These are phyloP conservation scores for Bathelium albidoporum DNA, from an alignment of 495 filamentous ascomycete genomes.

Conservation along the genomic window DNA sequence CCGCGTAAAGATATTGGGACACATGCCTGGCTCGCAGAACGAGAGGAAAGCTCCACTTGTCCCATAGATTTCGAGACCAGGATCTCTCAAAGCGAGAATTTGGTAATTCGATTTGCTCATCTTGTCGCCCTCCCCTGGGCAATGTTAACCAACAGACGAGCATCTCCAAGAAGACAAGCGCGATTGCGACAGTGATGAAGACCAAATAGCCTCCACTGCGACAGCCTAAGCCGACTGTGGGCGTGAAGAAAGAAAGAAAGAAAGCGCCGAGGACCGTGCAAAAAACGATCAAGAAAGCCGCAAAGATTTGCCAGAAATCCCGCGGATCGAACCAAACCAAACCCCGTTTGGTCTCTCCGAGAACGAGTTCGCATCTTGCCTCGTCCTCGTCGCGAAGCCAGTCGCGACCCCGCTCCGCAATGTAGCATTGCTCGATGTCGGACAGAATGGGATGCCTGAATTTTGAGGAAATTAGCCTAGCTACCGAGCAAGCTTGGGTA, in stretches of 20 bases:
- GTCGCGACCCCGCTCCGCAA: conserved; percentile 30
- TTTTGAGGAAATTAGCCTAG: not conserved
- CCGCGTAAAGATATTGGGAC: not conserved
- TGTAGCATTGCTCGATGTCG: conserved; percentile 33
- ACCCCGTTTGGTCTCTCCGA: conserved; percentile 24
- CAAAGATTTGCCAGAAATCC: conserved; percentile 35
- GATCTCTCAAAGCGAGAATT: not conserved
- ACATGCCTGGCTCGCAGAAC: not conserved
- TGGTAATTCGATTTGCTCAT: not conserved
- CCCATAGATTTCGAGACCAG: not conserved
- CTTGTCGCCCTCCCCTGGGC: no score
- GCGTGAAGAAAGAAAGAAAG: conserved; percentile 35
- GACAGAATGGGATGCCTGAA: conserved; percentile 32
- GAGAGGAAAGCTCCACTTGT: not conserved
- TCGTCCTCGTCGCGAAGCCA: conserved; percentile 30
- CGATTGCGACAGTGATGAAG: conserved; percentile 28
- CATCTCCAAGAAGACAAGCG: conserved; percentile 30
- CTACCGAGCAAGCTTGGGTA: not conserved
- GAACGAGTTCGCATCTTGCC: conserved; percentile 29
- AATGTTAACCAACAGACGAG: conserved; percentile 29
- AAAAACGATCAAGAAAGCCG: conserved; percentile 28
- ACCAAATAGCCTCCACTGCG: conserved; percentile 40
- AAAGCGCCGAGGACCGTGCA: conserved; percentile 31
- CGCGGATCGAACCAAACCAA: conserved; percentile 35
- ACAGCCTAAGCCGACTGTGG: conserved; percentile 42